phyloP scores from a whole-genome alignment of 179 eudicot species.

The Carnegiea gigantea region DNA sequence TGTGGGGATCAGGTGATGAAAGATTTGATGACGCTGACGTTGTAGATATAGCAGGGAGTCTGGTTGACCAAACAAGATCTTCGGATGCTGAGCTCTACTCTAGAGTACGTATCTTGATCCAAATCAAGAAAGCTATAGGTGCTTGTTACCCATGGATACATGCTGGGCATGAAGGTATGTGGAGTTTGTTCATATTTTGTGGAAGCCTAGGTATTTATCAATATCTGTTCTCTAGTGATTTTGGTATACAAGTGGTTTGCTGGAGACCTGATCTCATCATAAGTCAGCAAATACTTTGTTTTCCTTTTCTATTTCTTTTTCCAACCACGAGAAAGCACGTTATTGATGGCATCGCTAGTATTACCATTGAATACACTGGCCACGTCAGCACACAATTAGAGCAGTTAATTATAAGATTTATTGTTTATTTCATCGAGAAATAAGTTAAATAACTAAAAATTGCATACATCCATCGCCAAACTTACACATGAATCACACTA shows the following conservation, averaged over 20 bases:
- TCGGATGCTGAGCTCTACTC: slow-evolving; percentile 53
- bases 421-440: background rate
- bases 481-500: background rate
- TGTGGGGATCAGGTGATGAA: slow-evolving; percentile 86
- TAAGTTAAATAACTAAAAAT: background rate
- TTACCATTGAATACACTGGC: background rate
- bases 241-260: background rate
- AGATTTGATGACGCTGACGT: slow-evolving; percentile 52
- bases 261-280: background rate
- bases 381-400: background rate
- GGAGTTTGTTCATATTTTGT: background rate
- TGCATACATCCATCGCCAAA: background rate
- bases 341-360: background rate
- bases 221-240: background rate
- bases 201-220: background rate
- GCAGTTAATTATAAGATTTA: background rate
- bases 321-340: background rate
- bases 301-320: background rate
- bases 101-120: slow-evolving; percentile 47
- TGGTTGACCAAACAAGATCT: slow-evolving; percentile 47
- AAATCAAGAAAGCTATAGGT: slow-evolving; percentile 61
- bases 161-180: slow-evolving; percentile 89
- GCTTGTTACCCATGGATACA: slow-evolving; percentile 91
- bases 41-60: slow-evolving; percentile 45
- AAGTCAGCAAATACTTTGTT: background rate